Evolutionary conservation across 495 filamentous ascomycete species (phyloP).

Genomic region (Xeromyces bisporus): DNA sequence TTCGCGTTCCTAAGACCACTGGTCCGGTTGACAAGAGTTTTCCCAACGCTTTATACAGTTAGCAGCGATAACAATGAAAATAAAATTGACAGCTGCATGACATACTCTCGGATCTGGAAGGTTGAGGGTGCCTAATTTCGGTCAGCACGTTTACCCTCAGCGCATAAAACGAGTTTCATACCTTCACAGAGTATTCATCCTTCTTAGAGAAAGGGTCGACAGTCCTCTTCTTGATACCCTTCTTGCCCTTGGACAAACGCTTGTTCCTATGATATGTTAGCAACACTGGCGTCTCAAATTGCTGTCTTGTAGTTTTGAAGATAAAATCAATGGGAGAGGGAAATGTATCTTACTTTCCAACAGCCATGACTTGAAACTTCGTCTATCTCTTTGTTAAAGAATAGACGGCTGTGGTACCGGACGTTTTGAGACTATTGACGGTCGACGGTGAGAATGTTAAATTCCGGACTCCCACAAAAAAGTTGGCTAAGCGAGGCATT

Average conservation of each 20-base stretch:
- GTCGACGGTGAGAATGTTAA: slow-evolving; percentile 20
- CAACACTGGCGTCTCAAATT: slow-evolving; percentile 1
- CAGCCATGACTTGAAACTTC: slow-evolving; percentile 64
- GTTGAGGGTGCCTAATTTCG: slow-evolving; percentile 67
- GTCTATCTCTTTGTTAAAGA: slow-evolving; percentile 25
- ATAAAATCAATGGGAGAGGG: background rate
- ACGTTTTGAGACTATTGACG: slow-evolving; percentile 18
- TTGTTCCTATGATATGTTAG: slow-evolving; percentile 63
- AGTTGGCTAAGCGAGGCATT: slow-evolving; percentile 32
- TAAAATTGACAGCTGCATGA: no score
- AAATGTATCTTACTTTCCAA: slow-evolving; percentile 59
- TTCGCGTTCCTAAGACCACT: slow-evolving; percentile 99
- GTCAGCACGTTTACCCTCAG: slow-evolving; percentile 10
- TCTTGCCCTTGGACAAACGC: slow-evolving; percentile 99
- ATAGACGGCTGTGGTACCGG: slow-evolving; percentile 29
- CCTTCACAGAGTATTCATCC: slow-evolving; percentile 98
- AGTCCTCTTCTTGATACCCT: slow-evolving; percentile 98
- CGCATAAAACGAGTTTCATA: slow-evolving; percentile 18
- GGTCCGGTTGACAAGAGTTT: slow-evolving; percentile 97
- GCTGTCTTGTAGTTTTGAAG: background rate
- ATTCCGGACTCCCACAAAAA: slow-evolving; percentile 34
- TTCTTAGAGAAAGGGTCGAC: slow-evolving; percentile 95
- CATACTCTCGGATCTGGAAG: slow-evolving; percentile 94
- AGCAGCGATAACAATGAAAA: slow-evolving; percentile 6
- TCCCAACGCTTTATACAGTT: slow-evolving; percentile 60